Evolutionary conservation across 176 grass and related monocot genomes (phyloP).

Genomic region (Rhynchospora tenuis): DNA sequence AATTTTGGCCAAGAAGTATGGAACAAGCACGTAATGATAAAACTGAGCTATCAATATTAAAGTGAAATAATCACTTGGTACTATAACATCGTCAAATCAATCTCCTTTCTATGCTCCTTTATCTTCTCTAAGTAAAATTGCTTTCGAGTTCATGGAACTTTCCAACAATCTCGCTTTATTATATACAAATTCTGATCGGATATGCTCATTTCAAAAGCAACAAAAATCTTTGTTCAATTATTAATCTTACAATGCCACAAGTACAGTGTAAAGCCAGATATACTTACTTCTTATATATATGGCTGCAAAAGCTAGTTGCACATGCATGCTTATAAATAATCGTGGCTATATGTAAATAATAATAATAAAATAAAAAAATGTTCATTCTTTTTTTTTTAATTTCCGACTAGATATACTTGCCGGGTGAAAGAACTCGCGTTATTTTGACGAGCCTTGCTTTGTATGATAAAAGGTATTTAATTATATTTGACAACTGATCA

Average conservation of each 20-base stretch:
- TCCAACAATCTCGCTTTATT: background rate
- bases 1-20: conserved; percentile 26
- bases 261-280: background rate
- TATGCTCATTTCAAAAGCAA: conserved; percentile 1
- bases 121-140: background rate
- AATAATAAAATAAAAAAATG: background rate
- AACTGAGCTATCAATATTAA: conserved; percentile 26
- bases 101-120: background rate
- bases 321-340: background rate
- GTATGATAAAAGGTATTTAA: background rate
- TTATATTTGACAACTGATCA: background rate
- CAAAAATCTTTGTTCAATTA: background rate
- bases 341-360: background rate
- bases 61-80: background rate
- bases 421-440: background rate
- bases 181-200: background rate
- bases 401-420: background rate
- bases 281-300: background rate
- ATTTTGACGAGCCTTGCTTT: background rate
- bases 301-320: background rate
- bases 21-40: conserved; percentile 29
- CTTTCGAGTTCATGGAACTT: conserved; percentile 9
- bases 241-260: background rate
- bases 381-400: background rate
- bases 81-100: conserved; percentile 1